Base-by-base conservation (phyloP, 1,284 basidiomycete genomes). In the Takashimella koratensis region DNA sequence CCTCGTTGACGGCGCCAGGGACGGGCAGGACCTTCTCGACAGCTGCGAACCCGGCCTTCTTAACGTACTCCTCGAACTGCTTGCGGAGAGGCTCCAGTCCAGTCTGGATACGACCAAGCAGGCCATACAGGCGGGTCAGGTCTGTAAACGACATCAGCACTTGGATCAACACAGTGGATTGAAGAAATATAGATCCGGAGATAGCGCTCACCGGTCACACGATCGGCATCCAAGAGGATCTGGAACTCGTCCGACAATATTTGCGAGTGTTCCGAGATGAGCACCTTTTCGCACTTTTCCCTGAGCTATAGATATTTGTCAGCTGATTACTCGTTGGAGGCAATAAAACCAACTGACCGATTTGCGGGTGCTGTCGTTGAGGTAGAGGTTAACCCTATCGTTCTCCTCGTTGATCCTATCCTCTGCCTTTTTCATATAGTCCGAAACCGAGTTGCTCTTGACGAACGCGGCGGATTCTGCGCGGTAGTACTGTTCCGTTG, bases 391-490 rank as follows among this genome's bases (percentile, higher is more conserved):
- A 39, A 98, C 91, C 39, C 96, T 85, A 64, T 95, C 90, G 72
- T 95, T 91, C 72, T 99, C 96, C 76, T 99, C 95, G 56, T 86
- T 83, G 54, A 98, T 78, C 25, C 96, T 84, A 64, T 87, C 86
- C 70, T 98, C 94, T 2, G 92, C 96, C 78, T 93, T 95, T 81
- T 88, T 93, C 76, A 99, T 83, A 76, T 98, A 99, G 74, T 98
- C 96, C 22, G 92, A 89, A 30, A 98, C 90, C 45, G 84, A 88
- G 76, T 94, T 95, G 67, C 88, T 85, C 2, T 86, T 85, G 24
- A 98, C 83, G 80, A 95, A 98, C 2, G 86, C 82, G 59, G 90
- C 85, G 2, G 91, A 95, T 76, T 98, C 95, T 58, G 86, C 81
- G 60, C 84, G 85, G 81, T 99, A 98, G 80, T 93, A 98, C 48